Evolutionary conservation across 768 basidiomycete species (phyloP).

Genomic region (Mycena metata): DNA sequence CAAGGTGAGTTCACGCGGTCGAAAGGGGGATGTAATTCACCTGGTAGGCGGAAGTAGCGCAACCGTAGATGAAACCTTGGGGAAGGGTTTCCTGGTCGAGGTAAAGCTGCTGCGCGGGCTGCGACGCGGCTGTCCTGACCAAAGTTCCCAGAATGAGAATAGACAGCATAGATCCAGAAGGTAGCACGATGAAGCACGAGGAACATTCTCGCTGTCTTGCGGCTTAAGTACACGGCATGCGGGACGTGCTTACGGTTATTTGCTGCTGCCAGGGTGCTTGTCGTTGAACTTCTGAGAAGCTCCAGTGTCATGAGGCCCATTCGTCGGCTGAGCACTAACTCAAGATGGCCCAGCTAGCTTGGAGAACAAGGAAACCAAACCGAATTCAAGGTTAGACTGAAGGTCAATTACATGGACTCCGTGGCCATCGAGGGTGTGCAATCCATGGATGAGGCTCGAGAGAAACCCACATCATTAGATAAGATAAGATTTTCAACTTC

Average conservation of each 20-base stretch:
- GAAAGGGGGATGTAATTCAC: neutral
- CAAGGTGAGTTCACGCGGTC: neutral
- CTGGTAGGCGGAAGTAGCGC: conserved; percentile 37
- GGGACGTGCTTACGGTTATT: too few relatives aligned
- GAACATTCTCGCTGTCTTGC: neutral
- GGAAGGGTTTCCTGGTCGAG: conserved; percentile 33
- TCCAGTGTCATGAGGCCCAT: too few relatives aligned
- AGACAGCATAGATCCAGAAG: conserved; percentile 15
- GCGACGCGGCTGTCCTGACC: conserved; percentile 7
- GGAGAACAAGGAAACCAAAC: too few relatives aligned
- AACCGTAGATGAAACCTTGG: conserved; percentile 32
- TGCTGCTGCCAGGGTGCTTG: too few relatives aligned
- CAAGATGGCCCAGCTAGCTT: too few relatives aligned
- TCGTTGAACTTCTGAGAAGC: too few relatives aligned
- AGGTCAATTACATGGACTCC: too few relatives aligned
- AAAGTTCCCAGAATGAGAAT: conserved; percentile 12
- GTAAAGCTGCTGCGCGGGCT: conserved; percentile 30
- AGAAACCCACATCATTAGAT: neutral
- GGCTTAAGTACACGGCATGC: too few relatives aligned
- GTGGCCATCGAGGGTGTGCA: too few relatives aligned
- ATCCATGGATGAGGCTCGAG: too few relatives aligned
- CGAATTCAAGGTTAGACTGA: too few relatives aligned
- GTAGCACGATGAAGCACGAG: neutral
- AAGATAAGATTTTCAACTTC: neutral
- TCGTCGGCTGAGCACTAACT: too few relatives aligned